Evolutionary conservation across 2,329 filamentous ascomycete genomes (phyloP).

Genomic region (Drechslera avenae): DNA sequence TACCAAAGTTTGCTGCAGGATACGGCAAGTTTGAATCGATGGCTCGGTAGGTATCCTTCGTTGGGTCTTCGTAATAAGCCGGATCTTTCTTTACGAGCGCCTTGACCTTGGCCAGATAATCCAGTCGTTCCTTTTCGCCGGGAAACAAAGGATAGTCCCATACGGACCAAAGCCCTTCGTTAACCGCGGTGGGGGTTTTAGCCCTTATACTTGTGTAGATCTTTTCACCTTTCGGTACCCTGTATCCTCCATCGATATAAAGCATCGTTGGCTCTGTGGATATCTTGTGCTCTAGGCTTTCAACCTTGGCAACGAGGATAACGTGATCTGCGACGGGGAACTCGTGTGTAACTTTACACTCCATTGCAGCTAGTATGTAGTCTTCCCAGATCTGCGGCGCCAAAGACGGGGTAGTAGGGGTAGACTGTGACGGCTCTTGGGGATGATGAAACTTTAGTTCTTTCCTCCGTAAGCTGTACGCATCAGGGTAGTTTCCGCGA

Average conservation of each 20-base stretch:
- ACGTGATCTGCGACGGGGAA: conserved; percentile 54
- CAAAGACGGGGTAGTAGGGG: conserved; percentile 4
- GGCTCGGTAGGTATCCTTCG: not conserved
- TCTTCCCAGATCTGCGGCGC: conserved; percentile 25
- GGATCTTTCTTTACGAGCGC: conserved; percentile 17
- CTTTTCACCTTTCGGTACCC: conserved; percentile 9
- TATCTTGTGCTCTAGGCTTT: conserved; percentile 11
- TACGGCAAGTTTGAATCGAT: conserved; percentile 18
- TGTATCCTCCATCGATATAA: conserved; percentile 38
- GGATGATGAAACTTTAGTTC: conserved; percentile 15
- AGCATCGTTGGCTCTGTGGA: conserved; percentile 19
- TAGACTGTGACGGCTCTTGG: not conserved
- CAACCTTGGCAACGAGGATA: conserved; percentile 54
- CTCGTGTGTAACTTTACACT: conserved; percentile 45
- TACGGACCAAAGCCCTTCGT: conserved; percentile 4
- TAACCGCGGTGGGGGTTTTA: not conserved
- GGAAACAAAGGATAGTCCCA: conserved; percentile 29
- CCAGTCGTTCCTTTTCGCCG: conserved; percentile 23
- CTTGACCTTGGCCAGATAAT: conserved; percentile 25
- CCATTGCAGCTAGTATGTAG: conserved; percentile 35
- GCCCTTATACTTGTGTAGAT: conserved; percentile 6
- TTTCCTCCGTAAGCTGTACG: conserved; percentile 25
- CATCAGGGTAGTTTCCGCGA: conserved; percentile 31
- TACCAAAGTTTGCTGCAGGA: conserved; percentile 19
- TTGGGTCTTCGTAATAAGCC: conserved; percentile 4